A percentile compares a stretch with the other conserved stretches of the same genome.
Conservation (phyloP, 2,329 filamentous ascomycete species). For the Aureobasidium melanogenum region DNA sequence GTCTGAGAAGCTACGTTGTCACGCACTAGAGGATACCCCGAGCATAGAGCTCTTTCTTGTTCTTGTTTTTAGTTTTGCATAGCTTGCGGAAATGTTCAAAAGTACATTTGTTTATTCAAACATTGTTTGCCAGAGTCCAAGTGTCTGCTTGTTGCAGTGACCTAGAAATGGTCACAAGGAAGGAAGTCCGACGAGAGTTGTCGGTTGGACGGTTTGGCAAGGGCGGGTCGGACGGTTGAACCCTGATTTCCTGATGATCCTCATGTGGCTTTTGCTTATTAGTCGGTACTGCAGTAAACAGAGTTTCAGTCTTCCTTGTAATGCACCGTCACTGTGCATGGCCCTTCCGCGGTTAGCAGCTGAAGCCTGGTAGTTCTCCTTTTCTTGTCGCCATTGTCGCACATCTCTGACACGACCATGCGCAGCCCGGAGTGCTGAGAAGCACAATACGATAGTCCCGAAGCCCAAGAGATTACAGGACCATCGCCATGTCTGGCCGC, state of each 20-base stretch:
- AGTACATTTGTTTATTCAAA: neutral
- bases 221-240: slow-evolving; percentile 6
- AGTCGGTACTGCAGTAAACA: neutral
- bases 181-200: neutral
- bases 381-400: neutral
- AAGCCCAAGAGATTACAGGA: neutral
- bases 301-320: neutral
- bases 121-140: neutral
- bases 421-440: neutral
- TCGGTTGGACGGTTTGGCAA: neutral
- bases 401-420: neutral
- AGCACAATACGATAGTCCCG: neutral
- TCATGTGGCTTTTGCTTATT: neutral
- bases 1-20: slow-evolving; percentile 12
- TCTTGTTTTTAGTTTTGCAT: slow-evolving; percentile 7
- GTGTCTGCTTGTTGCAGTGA: neutral
- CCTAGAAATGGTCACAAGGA: neutral
- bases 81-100: slow-evolving; percentile 1
- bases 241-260: neutral
- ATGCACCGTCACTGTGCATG: slow-evolving; percentile 2
- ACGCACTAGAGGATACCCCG: slow-evolving; percentile 11
- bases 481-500: neutral
- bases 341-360: neutral
- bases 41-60: slow-evolving; percentile 7
- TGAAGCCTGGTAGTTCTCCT: neutral